Evolutionary conservation across 2,329 filamentous ascomycete species (phyloP), one percentile per base, ranked within the genome.

Genomic region (Juglanconis oblonga): DNA sequence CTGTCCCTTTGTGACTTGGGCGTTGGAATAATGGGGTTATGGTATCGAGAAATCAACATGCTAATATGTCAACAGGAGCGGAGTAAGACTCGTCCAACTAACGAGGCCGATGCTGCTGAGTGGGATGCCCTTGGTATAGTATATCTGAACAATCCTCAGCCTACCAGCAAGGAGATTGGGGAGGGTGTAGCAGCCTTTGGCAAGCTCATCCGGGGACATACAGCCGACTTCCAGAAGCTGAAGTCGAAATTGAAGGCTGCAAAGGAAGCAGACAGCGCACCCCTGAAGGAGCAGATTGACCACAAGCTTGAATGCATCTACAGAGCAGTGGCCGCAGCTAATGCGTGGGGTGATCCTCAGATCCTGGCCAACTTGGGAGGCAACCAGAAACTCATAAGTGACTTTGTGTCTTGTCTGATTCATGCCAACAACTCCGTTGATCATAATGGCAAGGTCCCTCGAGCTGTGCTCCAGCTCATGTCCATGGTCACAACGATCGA

Each of bases 401-500:
- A 79, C 51, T 72, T 87, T 52, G 79, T 82, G 53, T 81, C 81
- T 59, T 76, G 77, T 10, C 72, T 87, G 58, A 82, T 83, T 51
- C 77, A 81, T 57, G 84, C 80, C 62, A 81, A 81, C 63, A 81
- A 82, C 62, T 72, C 74, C 2, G 73, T 76, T 53, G 81, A 86
- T 66, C 84, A 80, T 66, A 78, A 77, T 33, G 80, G 81, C 6
- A 78, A 79, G 63, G 70, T 84, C 13, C 78, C 82, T n/a, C 82
- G 83, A 64, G 78, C 80, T 17, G 72, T 84, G n/a, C 75, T 87
- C 17, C 76, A 82, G 55, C 78, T 90, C 36, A 81, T 91, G 70
- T 81, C 85, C 5, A 75, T 81, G 58, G 85, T 86, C 60, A 85
- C 82, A 40, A 87, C 87, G 60, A 80, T 87, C 47, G 84, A 80